Evolutionary conservation across 305 asterid genomes (phyloP).

Genomic region (Solanum hybrid): DNA sequence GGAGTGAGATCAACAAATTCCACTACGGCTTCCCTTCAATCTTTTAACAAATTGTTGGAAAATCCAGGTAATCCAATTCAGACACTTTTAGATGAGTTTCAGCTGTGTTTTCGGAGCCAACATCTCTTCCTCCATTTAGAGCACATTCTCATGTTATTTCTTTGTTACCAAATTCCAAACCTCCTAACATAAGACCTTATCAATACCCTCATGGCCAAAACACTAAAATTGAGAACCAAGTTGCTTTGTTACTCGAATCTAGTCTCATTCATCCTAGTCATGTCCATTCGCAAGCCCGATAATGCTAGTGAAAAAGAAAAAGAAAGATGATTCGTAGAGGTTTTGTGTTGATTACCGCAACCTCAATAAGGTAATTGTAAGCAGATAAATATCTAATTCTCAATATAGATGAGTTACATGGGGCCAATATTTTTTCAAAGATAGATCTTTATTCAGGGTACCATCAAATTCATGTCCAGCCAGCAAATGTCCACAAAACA

Average conservation of each 20-base stretch:
- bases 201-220: background rate
- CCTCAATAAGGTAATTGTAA: background rate
- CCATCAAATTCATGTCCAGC: background rate
- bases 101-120: background rate
- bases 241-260: background rate
- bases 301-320: background rate
- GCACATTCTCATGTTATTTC: background rate
- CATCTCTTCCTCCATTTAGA: background rate
- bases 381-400: background rate
- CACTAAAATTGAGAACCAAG: background rate
- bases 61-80: background rate
- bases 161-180: background rate
- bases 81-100: background rate
- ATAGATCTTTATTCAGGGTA: background rate
- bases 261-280: background rate
- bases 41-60: background rate
- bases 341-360: background rate
- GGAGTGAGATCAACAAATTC: background rate
- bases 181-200: background rate
- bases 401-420: background rate
- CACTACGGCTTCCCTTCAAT: background rate
- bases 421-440: background rate
- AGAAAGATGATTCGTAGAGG: background rate
- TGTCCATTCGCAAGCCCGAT: background rate
- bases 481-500: background rate